Evolutionary conservation across 208 protist species (phyloP).

Genomic region (Leishmania braziliensis): DNA sequence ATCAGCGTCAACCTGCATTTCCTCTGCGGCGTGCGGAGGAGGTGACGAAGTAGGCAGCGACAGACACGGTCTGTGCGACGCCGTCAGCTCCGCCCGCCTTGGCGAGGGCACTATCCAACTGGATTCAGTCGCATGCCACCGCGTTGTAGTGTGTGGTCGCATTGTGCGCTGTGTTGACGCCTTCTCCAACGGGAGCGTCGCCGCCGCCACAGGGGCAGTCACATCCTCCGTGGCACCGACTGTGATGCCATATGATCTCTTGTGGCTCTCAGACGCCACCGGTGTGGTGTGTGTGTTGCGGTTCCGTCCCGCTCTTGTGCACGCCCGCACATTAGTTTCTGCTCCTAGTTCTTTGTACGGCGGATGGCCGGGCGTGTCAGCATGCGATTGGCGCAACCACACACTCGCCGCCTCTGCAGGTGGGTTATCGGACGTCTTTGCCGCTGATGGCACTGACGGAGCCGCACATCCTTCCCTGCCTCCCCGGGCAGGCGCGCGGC

Average conservation of each 20-base stretch:
- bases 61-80: not conserved
- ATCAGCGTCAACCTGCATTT: not conserved
- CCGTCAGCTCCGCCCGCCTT: constrained; percentile 19
- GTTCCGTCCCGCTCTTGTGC: not conserved
- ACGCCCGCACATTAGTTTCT: not conserved
- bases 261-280: constrained; percentile 28
- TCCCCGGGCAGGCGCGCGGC: not conserved
- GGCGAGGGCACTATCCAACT: constrained; percentile 46
- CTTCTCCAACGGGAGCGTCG: constrained; percentile 19
- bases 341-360: no score
- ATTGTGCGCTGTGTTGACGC: constrained; percentile 41
- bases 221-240: not conserved
- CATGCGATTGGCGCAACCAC: not conserved
- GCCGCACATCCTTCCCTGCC: not conserved
- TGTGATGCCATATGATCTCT: constrained; percentile 4
- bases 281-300: constrained; percentile 26
- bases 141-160: constrained; percentile 48
- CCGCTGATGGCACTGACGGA: not conserved
- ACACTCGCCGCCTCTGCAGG: not conserved
- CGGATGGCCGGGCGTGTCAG: not conserved
- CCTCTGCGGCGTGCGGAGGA: not conserved
- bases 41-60: not conserved
- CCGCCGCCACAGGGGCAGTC: not conserved
- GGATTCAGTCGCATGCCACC: constrained; percentile 43
- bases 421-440: not conserved